These are phyloP conservation scores for Glycine tomentella DNA, from an alignment of 306 rosid genomes.

Conservation along the genomic window DNA sequence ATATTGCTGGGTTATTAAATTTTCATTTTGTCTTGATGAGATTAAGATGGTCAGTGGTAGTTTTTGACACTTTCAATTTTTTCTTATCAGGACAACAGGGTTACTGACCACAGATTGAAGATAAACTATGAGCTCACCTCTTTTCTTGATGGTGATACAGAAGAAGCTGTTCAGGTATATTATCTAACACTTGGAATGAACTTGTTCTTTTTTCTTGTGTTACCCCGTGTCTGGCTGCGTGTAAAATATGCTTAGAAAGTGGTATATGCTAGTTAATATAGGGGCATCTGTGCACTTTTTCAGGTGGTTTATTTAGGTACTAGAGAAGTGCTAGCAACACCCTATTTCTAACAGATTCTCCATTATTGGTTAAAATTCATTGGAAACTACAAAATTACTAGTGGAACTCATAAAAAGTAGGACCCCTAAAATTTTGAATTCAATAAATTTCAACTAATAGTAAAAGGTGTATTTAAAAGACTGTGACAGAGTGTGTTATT, in stretches of 20 bases:
- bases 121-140: constrained; percentile 86
- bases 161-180: constrained; percentile 87
- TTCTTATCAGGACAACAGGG: constrained; percentile 81
- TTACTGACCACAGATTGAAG: constrained; percentile 94
- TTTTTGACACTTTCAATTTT: not conserved
- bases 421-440: not conserved
- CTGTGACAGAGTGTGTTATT: not conserved
- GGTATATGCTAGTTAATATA: constrained; percentile 1
- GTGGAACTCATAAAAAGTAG: not conserved
- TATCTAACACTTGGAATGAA: constrained; percentile 36
- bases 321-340: not conserved
- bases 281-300: constrained; percentile 11
- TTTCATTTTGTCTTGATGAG: constrained; percentile 28
- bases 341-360: not conserved
- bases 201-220: not conserved
- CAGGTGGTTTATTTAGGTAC: constrained; percentile 22
- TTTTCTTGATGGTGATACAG: constrained; percentile 85
- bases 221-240: not conserved
- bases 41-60: constrained; percentile 35
- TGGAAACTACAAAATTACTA: not conserved
- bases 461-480: not conserved
- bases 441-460: not conserved
- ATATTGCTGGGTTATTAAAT: not conserved
- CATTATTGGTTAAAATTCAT: not conserved
- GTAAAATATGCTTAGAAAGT: constrained; percentile 15